Conservation (phyloP, 768 basidiomycete genomes). For the Steccherinum ochraceum region DNA sequence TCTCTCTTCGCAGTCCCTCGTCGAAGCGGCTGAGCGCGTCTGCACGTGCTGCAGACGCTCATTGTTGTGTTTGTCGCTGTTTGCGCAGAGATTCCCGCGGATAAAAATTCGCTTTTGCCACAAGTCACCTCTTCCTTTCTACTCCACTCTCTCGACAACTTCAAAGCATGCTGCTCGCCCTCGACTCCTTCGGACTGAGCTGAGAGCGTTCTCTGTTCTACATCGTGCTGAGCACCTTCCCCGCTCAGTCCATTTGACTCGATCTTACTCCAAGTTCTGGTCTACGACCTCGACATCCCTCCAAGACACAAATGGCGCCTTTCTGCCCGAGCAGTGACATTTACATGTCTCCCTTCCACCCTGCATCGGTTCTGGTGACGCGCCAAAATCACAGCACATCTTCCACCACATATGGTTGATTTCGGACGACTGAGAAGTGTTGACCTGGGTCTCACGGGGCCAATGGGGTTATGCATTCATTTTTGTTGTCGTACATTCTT, state of each 20-base stretch:
- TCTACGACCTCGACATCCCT: neutral
- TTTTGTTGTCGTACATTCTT: neutral
- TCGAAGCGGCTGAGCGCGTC: too few relatives aligned
- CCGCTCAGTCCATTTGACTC: neutral
- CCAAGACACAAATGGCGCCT: conserved; percentile 11
- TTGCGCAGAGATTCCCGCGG: too few relatives aligned
- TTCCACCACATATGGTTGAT: conserved; percentile 8
- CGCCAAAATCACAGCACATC: conserved; percentile 10
- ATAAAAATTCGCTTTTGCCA: too few relatives aligned
- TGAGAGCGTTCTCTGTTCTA: neutral
- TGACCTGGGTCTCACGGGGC: neutral
- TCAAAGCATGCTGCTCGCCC: neutral
- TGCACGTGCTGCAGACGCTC: too few relatives aligned
- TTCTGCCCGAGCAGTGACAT: conserved; percentile 19
- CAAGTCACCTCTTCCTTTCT: too few relatives aligned
- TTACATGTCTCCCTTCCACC: conserved; percentile 8
- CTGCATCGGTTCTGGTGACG: conserved; percentile 21
- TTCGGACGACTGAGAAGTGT: conserved; percentile 17
- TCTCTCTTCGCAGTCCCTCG: too few relatives aligned
- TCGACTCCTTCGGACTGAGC: neutral
- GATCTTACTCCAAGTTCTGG: neutral
- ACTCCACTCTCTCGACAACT: too few relatives aligned
- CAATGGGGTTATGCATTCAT: neutral
- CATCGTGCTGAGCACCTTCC: neutral
- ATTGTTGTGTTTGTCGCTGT: too few relatives aligned